Evolutionary conservation across 2,329 filamentous ascomycete genomes (phyloP), one percentile per base, ranked within the genome.

Genomic region (Emergomyces pasteurianus): DNA sequence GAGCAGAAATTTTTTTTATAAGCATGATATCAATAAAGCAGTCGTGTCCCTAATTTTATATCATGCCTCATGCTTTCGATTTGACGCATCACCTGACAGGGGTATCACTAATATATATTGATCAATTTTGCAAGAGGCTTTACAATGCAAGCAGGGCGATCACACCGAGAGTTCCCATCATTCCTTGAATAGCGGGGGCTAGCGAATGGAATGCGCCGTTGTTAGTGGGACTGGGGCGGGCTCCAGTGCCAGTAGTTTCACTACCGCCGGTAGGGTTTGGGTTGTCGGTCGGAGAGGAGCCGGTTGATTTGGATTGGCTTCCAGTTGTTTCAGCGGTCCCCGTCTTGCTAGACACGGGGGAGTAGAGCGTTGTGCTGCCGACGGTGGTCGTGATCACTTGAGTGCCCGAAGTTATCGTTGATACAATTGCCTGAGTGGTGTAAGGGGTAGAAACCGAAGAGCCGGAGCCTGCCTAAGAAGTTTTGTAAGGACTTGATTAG

Each of bases 101-200:
- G 16, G 18, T 23, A 55, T 38, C 34, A 55, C 34, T 9, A 38
- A 38, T 26, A n/a, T 12, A 40, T 16, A 8, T 55, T 55, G 34
- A 55, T 40, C 52, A 55, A n/a, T 10, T 18, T 12, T 12, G 34
- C 52, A 40, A 14, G 8, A 6, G 14, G 38, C 56, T 66, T 72
- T 74, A 78, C 66, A 77, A 67, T 34, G 73, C 67, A 60, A 78
- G 65, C 59, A 78, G 64, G 60, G 75, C 77, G 60, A 73, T 74
- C 40, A 79, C 66, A 63, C 76, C 77, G 42, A 76, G 69, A 54
- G 71, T 69, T 59, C 76, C 77, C 23, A 50, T 21, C 9, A 59
- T 34, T 21, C 47, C 58, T 12, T 36, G 46, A 38, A 71, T 68
- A 49, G 64, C 65, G 21, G 67, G 69, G 16, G 64, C 66, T 46